Conservation (phyloP, 75 land plant genomes). For the Larix kaempferi region DNA sequence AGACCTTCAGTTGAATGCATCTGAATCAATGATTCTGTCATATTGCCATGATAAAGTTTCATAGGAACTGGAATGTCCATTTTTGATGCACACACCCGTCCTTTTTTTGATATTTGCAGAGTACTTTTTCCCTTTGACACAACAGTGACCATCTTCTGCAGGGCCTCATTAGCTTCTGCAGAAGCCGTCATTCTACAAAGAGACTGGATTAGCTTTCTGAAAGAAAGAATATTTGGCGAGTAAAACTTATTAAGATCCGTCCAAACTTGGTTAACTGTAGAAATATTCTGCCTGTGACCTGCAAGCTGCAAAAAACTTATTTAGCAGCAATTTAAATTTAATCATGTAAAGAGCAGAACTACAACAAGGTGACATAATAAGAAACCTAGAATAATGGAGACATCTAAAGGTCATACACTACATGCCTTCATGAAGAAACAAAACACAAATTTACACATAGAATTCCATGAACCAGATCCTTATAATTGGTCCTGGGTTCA, state of each 20-base stretch:
- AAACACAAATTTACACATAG: too few relatives aligned
- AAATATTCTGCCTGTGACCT: slow-evolving; percentile 42
- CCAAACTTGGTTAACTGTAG: slow-evolving; percentile 54
- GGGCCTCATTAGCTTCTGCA: slow-evolving; percentile 33
- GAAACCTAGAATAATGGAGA: background rate
- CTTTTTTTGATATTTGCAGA: slow-evolving; percentile 9
- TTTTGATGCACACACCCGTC: slow-evolving; percentile 12
- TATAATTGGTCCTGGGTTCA: background rate
- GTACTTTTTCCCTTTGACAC: slow-evolving; percentile 12
- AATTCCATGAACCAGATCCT: background rate
- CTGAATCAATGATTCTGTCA: background rate
- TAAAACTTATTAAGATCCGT: slow-evolving; percentile 35
- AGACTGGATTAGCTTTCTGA: slow-evolving; percentile 42
- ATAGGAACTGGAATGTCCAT: slow-evolving; percentile 51
- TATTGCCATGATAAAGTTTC: background rate
- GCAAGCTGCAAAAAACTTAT: slow-evolving; percentile 40
- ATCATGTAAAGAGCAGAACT: background rate
- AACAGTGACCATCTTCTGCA: slow-evolving; percentile 54
- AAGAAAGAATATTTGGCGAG: slow-evolving; percentile 24
- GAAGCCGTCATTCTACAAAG: slow-evolving; percentile 46
- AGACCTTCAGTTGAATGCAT: background rate
- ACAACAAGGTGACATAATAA: background rate
- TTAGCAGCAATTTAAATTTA: background rate
- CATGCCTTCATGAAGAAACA: too few relatives aligned
- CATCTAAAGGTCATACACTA: background rate